A percentile compares a stretch with the other conserved stretches of the same genome.
Evolutionary conservation across 1,284 basidiomycete genomes (phyloP).

Genomic region (Ustilago lituana): DNA sequence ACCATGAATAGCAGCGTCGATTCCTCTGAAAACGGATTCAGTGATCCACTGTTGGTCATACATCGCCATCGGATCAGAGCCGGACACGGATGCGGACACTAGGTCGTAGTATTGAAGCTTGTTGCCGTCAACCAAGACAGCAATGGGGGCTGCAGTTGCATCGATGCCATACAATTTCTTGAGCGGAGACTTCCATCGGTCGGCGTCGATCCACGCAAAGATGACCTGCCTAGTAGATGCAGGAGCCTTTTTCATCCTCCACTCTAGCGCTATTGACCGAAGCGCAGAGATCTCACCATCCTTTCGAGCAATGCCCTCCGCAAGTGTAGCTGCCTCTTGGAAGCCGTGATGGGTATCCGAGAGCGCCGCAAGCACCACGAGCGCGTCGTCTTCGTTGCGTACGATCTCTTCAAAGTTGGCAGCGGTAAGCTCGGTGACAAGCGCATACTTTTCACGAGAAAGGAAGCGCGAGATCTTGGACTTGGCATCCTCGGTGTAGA

Average conservation of each 20-base stretch:
- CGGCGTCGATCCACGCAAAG: conserved; percentile 64
- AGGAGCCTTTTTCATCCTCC: conserved; percentile 29
- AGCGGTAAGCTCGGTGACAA: conserved; percentile 52
- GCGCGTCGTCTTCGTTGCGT: conserved; percentile 38
- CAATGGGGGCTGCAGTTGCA: conserved; percentile 26
- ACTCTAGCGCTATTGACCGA: conserved; percentile 39
- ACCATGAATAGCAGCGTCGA: conserved; percentile 16
- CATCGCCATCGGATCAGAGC: not conserved
- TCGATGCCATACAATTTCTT: conserved; percentile 47
- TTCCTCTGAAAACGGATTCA: too few species aligned
- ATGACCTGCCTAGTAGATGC: conserved; percentile 21
- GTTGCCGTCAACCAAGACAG: conserved; percentile 52
- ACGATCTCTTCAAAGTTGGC: conserved; percentile 56
- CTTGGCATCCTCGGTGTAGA: conserved; percentile 19
- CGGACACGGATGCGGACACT: not conserved
- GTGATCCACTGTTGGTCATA: conserved; percentile 35
- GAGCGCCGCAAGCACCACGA: conserved; percentile 58
- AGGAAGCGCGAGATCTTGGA: conserved; percentile 46
- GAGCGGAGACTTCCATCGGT: conserved; percentile 55
- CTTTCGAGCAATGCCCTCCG: conserved; percentile 34
- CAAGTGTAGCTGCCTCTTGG: conserved; percentile 1
- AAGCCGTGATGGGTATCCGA: conserved; percentile 50
- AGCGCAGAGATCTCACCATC: conserved; percentile 50
- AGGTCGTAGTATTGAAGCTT: conserved; percentile 49
- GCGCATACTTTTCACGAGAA: conserved; percentile 47